A percentile compares a stretch with the other conserved stretches of the same genome.
Conservation (phyloP, 768 basidiomycete genomes). For the Mycena latifolia region DNA sequence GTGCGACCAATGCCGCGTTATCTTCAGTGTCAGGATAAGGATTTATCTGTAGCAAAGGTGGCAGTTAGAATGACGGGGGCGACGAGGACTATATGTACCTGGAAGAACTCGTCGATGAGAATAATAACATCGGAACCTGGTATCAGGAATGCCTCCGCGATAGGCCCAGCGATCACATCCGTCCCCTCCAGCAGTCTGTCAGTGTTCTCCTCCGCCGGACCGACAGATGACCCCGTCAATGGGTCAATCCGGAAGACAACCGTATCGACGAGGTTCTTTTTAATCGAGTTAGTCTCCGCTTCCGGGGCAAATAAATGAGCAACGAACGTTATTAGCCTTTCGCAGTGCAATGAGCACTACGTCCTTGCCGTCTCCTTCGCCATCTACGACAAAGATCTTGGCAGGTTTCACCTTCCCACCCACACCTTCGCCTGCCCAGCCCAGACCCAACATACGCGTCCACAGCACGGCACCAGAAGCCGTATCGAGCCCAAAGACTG, state of each 20-base stretch:
- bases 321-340: constrained; percentile 70
- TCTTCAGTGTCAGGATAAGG: constrained; percentile 73
- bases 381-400: constrained; percentile 69
- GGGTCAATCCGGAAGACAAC: constrained; percentile 84
- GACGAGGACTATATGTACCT: constrained; percentile 58
- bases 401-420: constrained; percentile 70
- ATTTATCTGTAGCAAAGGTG: constrained; percentile 58
- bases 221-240: constrained; percentile 77
- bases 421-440: constrained; percentile 66
- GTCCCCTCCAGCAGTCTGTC: constrained; percentile 64
- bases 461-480: constrained; percentile 83
- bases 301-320: background rate
- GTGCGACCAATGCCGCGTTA: constrained; percentile 57
- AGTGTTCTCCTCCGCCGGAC: constrained; percentile 44
- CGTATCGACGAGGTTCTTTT: constrained; percentile 73
- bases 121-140: constrained; percentile 65
- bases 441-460: constrained; percentile 82
- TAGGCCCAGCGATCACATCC: constrained; percentile 70
- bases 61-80: constrained; percentile 1
- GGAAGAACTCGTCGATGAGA: constrained; percentile 81
- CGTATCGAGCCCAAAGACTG: constrained; percentile 86
- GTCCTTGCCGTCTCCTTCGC: constrained; percentile 64
- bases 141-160: constrained; percentile 71
- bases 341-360: constrained; percentile 75
- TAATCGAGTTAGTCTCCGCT: constrained; percentile 11